Percentiles rank a stretch among this genome's conserved stretches.
Evolutionary conservation across 169 alveolate genomes (phyloP).

Genomic region (Plasmodium vivax): DNA sequence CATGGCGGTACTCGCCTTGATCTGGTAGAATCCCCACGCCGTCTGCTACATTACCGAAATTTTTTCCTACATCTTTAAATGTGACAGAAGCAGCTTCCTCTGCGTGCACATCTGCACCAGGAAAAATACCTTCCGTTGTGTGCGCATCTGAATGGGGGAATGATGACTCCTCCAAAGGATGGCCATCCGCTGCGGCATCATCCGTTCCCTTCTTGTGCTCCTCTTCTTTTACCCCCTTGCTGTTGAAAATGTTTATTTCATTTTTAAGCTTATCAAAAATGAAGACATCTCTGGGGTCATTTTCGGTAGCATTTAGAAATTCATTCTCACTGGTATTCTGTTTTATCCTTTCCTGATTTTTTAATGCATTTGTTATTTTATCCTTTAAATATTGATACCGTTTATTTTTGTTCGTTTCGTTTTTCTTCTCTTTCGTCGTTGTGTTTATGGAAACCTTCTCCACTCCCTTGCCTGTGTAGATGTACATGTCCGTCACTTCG

Average conservation of each 20-base stretch:
- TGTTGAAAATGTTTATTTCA: constrained; percentile 8
- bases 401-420: constrained; percentile 11
- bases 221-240: background rate
- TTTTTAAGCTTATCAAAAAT: constrained; percentile 43
- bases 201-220: background rate
- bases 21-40: background rate
- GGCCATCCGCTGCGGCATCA: background rate
- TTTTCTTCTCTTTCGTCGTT: background rate
- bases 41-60: background rate
- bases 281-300: constrained; percentile 8
- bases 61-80: background rate
- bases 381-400: constrained; percentile 56
- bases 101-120: background rate
- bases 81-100: background rate
- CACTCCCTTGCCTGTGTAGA: constrained; percentile 40
- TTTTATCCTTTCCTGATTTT: constrained; percentile 33
- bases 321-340: background rate
- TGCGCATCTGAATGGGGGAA: background rate
- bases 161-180: background rate
- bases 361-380: constrained; percentile 34
- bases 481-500: constrained; percentile 41
- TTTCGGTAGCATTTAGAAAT: background rate
- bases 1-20: background rate
- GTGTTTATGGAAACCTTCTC: constrained; percentile 60
- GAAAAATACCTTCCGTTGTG: background rate